phyloP scores from a whole-genome alignment of 164 flowering plant species.

The Annona cherimola region DNA sequence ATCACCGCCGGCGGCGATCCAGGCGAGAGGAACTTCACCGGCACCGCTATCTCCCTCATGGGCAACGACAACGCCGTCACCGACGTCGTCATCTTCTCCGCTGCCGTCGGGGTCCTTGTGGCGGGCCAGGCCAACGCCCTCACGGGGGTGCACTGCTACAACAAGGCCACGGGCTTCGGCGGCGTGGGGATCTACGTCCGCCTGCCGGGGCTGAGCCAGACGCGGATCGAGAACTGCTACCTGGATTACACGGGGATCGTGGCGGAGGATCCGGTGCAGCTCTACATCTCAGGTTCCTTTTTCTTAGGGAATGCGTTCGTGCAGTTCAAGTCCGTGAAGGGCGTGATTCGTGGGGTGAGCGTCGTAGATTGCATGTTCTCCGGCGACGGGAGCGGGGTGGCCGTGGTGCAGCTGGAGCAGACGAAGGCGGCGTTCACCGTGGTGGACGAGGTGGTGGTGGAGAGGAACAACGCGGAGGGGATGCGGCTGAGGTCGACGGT shows the following conservation, averaged over 20 bases:
- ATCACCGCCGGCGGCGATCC: slow-evolving; percentile 73
- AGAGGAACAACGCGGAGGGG: slow-evolving; percentile 21
- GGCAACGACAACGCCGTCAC: slow-evolving; percentile 82
- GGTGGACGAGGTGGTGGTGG: slow-evolving; percentile 66
- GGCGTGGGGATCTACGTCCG: slow-evolving; percentile 76
- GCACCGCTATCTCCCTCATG: slow-evolving; percentile 51
- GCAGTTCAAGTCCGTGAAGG: slow-evolving; percentile 57
- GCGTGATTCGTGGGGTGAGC: slow-evolving; percentile 52
- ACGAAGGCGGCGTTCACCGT: slow-evolving; percentile 39
- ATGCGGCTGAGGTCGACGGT: slow-evolving; percentile 14
- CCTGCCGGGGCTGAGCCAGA: slow-evolving; percentile 63
- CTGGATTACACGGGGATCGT: slow-evolving; percentile 86
- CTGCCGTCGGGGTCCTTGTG: slow-evolving; percentile 48
- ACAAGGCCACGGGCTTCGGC: slow-evolving; percentile 88
- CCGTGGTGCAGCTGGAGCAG: slow-evolving; percentile 71
- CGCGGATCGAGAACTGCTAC: slow-evolving; percentile 72
- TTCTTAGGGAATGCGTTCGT: slow-evolving; percentile 81
- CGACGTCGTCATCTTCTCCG: slow-evolving; percentile 79
- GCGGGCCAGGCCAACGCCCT: slow-evolving; percentile 73
- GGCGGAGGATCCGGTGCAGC: slow-evolving; percentile 91
- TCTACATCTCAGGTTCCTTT: slow-evolving; percentile 50
- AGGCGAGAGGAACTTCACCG: slow-evolving; percentile 57
- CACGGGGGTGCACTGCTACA: slow-evolving; percentile 86
- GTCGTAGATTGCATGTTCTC: slow-evolving; percentile 80
- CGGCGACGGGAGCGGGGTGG: slow-evolving; percentile 48